phyloP scores from a whole-genome alignment of 306 rosid species.

The Pyrus betulifolia region DNA sequence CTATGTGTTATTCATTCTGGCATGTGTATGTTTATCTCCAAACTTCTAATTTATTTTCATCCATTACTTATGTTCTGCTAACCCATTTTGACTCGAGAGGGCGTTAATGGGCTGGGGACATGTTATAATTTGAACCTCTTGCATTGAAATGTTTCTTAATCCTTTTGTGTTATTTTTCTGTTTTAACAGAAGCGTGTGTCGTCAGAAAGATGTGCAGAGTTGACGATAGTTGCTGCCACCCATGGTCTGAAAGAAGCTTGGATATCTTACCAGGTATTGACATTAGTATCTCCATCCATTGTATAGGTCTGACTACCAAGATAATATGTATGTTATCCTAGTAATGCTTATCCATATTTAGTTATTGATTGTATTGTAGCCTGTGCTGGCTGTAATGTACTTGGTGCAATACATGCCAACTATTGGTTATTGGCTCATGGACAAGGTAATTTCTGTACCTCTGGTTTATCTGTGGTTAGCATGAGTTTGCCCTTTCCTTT shows the following conservation, averaged over 20 bases:
- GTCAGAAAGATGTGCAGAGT: conserved; percentile 82
- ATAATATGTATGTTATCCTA: neutral
- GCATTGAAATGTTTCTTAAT: conserved; percentile 2
- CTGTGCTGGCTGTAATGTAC: conserved; percentile 84
- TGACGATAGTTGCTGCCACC: conserved; percentile 80
- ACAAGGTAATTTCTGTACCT: conserved; percentile 52
- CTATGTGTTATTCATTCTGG: too few relatives aligned
- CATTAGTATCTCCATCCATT: neutral
- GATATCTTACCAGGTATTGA: conserved; percentile 83
- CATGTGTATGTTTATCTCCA: too few relatives aligned
- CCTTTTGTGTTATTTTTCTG: conserved; percentile 8
- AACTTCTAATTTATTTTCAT: neutral
- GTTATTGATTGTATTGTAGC: conserved; percentile 41
- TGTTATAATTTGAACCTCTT: neutral
- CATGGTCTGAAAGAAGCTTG: conserved; percentile 91
- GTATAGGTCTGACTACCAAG: neutral
- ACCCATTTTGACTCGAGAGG: neutral
- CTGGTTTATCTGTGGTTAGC: neutral
- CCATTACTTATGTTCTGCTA: neutral
- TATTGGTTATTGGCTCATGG: conserved; percentile 88
- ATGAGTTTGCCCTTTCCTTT: neutral
- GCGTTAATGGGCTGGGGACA: neutral
- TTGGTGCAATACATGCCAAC: conserved; percentile 87
- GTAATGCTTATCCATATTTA: neutral
- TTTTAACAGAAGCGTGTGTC: conserved; percentile 65